Evolutionary conservation across 495 filamentous ascomycete species (phyloP), one percentile per base, ranked within the genome.

Genomic region (Pseudomonodictys pantanalensis): DNA sequence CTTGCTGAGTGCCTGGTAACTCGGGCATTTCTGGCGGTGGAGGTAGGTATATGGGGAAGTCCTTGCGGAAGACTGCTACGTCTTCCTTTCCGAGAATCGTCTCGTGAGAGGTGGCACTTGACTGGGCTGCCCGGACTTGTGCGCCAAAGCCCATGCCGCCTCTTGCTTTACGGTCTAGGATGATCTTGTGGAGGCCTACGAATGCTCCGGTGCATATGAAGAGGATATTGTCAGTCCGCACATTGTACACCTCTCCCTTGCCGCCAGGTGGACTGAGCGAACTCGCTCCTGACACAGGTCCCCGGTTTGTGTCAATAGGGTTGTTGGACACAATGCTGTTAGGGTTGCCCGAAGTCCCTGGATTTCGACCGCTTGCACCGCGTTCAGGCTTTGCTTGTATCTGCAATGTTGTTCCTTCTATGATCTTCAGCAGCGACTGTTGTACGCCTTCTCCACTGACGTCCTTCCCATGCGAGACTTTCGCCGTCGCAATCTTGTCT

Each of bases 141-240:
- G 92, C 89, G 28, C 91, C 92, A 64, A 98, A 98, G 1, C 93
- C 93, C 33, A 98, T 93, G 5, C 87, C 88, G 6, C 91, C 91
- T 60, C 88, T 89, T 15, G 89, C 84, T 54, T 97, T 85, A 24
- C 93, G 84, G 45, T 93, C 86, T 57, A 92, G 81, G 44, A 97
- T 84, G 24, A 88, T 79, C 68, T 96, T 97, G 65, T 96, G 86
- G 10, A 98, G 81, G 8, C 93, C 93, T 24, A 92, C 88, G 67
- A 98, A 98, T 9, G 93, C 93, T 15, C 93, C 93, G 12, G 91
- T 92, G 72, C 91, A 96, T 44, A 98, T 87, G 71, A 98, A 98
- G 17, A 98, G 81, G 54, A 98, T 98, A 63, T 96, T 96, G 56
- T 91, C 89, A 0, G 93, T 98, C 62, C 91, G 87, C 41, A 98